Percentiles rank a stretch among this genome's conserved stretches.
Evolutionary conservation across 2,329 filamentous ascomycete genomes (phyloP).

Genomic region (Colletotrichum kahawae): DNA sequence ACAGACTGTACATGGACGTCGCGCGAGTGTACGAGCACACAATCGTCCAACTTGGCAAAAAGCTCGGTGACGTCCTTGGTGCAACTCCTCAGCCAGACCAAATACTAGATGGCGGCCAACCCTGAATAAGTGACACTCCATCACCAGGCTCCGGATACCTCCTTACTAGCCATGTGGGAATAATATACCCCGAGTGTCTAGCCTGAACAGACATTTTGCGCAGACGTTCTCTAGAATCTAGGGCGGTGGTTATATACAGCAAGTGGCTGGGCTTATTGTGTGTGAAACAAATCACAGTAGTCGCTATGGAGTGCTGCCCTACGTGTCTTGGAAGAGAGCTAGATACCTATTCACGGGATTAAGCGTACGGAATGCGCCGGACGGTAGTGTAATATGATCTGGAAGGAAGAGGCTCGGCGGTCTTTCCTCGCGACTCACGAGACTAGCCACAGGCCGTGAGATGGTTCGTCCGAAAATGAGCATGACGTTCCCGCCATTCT

Average conservation of each 20-base stretch:
- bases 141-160: background rate
- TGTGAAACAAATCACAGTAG: background rate
- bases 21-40: conserved; percentile 82
- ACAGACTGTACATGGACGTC: conserved; percentile 70
- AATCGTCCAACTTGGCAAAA: conserved; percentile 74
- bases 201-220: background rate
- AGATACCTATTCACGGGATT: background rate
- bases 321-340: background rate
- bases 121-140: background rate
- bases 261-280: background rate
- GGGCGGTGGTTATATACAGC: background rate
- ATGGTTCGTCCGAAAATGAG: background rate
- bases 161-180: background rate
- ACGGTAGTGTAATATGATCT: background rate
- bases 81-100: background rate
- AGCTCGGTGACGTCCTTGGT: conserved; percentile 53
- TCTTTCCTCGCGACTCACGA: background rate
- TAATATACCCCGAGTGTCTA: background rate
- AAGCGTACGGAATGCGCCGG: background rate
- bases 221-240: background rate
- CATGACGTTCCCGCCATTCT: background rate
- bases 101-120: background rate
- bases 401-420: background rate
- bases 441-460: background rate
- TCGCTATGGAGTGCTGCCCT: background rate